Percentiles rank a stretch among this genome's conserved stretches.
Conservation (phyloP, 2,329 filamentous ascomycete genomes). For the Colletotrichum shisoi region DNA sequence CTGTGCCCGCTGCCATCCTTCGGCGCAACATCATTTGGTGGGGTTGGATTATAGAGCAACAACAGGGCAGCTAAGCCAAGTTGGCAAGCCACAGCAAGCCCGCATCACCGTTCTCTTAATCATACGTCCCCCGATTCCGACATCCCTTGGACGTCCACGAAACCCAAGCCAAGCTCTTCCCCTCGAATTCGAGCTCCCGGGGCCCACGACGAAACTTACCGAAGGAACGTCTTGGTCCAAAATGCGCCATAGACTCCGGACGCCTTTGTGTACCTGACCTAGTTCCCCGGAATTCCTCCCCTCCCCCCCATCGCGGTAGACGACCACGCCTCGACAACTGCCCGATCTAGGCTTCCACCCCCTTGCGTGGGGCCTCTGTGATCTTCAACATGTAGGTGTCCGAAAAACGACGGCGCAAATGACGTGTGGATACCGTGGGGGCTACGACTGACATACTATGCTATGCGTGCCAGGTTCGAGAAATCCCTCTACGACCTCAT, state of each 20-base stretch:
- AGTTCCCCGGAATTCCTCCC: conserved; percentile 14
- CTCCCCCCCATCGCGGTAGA: not conserved
- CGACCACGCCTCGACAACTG: conserved; percentile 9
- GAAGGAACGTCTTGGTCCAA: conserved; percentile 18
- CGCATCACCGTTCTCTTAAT: conserved; percentile 23
- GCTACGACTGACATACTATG: conserved; percentile 24
- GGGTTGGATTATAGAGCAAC: conserved; percentile 24
- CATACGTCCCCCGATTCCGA: conserved; percentile 20
- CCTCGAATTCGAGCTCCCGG: not conserved
- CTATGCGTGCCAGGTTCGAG: conserved; percentile 79
- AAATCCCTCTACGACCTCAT: conserved; percentile 99
- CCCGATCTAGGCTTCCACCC: conserved; percentile 6
- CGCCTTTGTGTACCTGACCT: conserved; percentile 26
- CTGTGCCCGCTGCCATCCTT: conserved; percentile 4
- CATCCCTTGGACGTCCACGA: conserved; percentile 24
- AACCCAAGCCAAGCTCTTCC: not conserved
- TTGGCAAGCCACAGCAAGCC: conserved; percentile 35
- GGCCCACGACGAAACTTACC: conserved; percentile 13
- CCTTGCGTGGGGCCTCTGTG: conserved; percentile 30
- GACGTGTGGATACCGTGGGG: not conserved
- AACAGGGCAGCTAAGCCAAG: conserved; percentile 29
- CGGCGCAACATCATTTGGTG: conserved; percentile 22
- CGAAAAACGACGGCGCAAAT: conserved; percentile 2
- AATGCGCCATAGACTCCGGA: conserved; percentile 29
- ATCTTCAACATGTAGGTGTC: conserved; percentile 35